Percentiles rank a stretch among this genome's conserved stretches.
Conservation (phyloP, 208 protist species). For the Crithidia acanthocephali region DNA sequence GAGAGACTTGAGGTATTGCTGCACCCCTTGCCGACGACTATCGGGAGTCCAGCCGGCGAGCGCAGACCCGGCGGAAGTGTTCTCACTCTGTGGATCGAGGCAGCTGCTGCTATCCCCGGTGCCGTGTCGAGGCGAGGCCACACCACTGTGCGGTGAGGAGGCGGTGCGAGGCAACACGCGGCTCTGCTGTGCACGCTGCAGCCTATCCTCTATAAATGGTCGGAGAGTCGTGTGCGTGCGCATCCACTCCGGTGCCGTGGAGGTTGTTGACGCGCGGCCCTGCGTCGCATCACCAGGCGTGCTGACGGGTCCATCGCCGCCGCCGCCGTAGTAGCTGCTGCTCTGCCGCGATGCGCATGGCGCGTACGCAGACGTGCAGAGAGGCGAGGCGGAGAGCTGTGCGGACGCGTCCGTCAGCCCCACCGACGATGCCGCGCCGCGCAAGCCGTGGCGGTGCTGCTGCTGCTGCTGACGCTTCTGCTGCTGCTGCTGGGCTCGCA, state of each 20-base stretch:
- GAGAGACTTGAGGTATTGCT: constrained; percentile 2
- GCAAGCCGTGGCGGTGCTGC: constrained; percentile 11
- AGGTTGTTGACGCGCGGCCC: background rate
- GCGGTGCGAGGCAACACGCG: background rate
- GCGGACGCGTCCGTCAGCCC: background rate
- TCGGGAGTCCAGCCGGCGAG: background rate
- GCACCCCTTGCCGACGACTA: background rate
- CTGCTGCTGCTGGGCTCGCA: constrained; percentile 19
- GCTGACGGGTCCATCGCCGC: background rate
- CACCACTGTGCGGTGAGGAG: background rate
- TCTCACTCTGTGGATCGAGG: no score
- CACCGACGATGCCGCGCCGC: background rate
- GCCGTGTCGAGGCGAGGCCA: background rate
- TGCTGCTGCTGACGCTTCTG: no score
- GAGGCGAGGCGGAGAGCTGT: background rate
- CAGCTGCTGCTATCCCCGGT: no score
- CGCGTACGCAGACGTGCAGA: no score
- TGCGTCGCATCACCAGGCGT: background rate
- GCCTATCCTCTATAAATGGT: constrained; percentile 1
- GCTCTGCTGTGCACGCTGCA: background rate
- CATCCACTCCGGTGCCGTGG: no score
- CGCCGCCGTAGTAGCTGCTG: background rate
- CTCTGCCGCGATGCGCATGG: background rate
- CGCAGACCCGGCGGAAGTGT: no score
- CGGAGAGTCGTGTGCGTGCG: constrained; percentile 14